Evolutionary conservation across 345 rosid genomes (phyloP), one percentile per base, ranked within the genome.

Genomic region (Eucalyptus cladocalyx): DNA sequence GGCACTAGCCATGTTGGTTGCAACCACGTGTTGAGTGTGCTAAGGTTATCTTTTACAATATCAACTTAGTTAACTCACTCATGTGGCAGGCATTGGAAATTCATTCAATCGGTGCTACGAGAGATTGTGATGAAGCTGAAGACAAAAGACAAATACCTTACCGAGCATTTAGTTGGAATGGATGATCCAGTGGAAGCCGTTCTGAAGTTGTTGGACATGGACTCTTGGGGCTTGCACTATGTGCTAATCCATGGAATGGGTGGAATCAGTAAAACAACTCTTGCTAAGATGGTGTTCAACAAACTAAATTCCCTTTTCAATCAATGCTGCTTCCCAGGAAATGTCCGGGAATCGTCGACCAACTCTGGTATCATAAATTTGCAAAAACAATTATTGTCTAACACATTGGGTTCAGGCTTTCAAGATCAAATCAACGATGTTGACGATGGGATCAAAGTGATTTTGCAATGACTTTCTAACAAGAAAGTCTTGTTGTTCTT

Each of bases 361-460:
- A 5, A 2, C 16, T 60, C 1, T 60, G 32, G 15, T 16, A 1
- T 60, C 6, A 26, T 11, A 0, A 26, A 1, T 26, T 60, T 60
- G 2, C 16, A 60, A 1, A 60, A 60, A 60, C 67, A 60, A 60
- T 0, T 60, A 60, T 60, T 60, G 3, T 60, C 2, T 26, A 0
- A 3, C 7, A 58, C 2, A 1, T 60, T 11, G 0, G 32, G 67
- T 60, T 60, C 0, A 0, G 16, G 16, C 4, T 60, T 28, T 60
- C 8, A 1, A 0, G 32, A 60, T 0, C 0, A 1, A 28, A 11
- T 60, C 1, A 5, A 60, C 0, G 32, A 60, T 28, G 67, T 11
- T 0, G 32, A 60, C 0, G 67, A 60, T 60, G 67, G 32, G 32
- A 60, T 60, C 67, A 60, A 60, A 12, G 1, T 60, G 67, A 60